Conservation (phyloP, 176 grass and related monocot genomes). For the Tuctoria greenei region DNA sequence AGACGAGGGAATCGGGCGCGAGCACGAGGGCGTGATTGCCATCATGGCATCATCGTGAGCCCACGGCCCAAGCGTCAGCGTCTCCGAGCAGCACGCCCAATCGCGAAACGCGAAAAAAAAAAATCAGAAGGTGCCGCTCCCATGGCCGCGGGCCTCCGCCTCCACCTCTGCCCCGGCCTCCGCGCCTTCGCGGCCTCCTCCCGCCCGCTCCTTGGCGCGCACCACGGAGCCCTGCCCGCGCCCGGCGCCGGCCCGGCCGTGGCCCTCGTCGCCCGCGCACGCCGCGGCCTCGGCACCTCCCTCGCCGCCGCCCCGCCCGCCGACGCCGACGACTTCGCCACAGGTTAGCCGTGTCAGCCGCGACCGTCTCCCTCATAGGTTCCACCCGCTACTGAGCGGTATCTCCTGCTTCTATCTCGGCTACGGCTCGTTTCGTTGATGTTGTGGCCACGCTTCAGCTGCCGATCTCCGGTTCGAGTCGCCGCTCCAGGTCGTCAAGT, state of each 20-base stretch:
- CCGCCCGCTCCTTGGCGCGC: constrained; percentile 27
- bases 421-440: background rate
- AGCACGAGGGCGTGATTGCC: too few relatives aligned
- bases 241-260: constrained; percentile 23
- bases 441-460: constrained; percentile 42
- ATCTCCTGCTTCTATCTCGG: background rate
- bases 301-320: constrained; percentile 4
- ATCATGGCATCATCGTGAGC: background rate
- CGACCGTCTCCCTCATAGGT: background rate
- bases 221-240: background rate
- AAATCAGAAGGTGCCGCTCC: constrained; percentile 23
- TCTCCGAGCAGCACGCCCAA: background rate
- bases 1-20: too few relatives aligned
- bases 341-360: constrained; percentile 39
- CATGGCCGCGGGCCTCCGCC: constrained; percentile 30
- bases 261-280: constrained; percentile 38
- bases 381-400: background rate
- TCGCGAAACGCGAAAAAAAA: background rate
- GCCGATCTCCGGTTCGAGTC: constrained; percentile 73
- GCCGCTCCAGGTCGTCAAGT: constrained; percentile 77
- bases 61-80: background rate
- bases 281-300: constrained; percentile 40
- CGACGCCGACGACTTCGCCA: constrained; percentile 60
- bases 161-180: constrained; percentile 30
- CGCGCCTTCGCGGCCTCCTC: constrained; percentile 22